Percentiles rank a stretch among this genome's conserved stretches.
These are phyloP conservation scores for Cyclotella baltica DNA, from an alignment of 108 stramenopile genomes.

Conservation along the genomic window DNA sequence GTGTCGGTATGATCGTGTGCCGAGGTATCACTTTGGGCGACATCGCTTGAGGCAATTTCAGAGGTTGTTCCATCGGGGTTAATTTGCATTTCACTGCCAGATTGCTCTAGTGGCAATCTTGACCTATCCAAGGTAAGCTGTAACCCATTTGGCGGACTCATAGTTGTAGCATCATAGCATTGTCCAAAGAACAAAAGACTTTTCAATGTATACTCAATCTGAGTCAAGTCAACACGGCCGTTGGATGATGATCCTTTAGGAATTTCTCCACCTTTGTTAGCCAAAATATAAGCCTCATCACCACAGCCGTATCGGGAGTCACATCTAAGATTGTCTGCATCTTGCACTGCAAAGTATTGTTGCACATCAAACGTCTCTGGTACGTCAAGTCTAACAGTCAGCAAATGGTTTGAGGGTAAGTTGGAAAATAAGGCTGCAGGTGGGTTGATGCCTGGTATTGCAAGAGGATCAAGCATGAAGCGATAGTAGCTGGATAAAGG, in stretches of 20 bases:
- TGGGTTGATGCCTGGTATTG: constrained; percentile 45
- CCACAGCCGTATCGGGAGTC: constrained; percentile 73
- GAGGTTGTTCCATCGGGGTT: constrained; percentile 53
- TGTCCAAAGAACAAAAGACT: constrained; percentile 93
- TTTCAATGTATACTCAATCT: constrained; percentile 88
- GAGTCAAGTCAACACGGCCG: constrained; percentile 58
- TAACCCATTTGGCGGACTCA: constrained; percentile 91
- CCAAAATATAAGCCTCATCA: constrained; percentile 53
- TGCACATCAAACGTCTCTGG: constrained; percentile 98
- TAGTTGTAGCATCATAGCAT: constrained; percentile 80
- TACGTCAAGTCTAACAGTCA: constrained; percentile 96
- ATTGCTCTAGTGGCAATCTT: constrained; percentile 9
- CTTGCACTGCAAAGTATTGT: constrained; percentile 82
- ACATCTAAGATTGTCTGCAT: constrained; percentile 96
- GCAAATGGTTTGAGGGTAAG: constrained; percentile 87
- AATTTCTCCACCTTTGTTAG: constrained; percentile 16
- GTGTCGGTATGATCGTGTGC: constrained; percentile 81
- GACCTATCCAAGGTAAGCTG: constrained; percentile 87
- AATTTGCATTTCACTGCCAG: constrained; percentile 43
- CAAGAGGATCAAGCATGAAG: constrained; percentile 83
- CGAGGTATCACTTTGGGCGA: background rate
- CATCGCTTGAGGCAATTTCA: constrained; percentile 2
- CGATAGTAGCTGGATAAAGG: constrained; percentile 95
- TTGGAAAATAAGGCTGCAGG: constrained; percentile 81
- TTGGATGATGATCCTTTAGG: background rate